Evolutionary conservation across 2,329 filamentous ascomycete species (phyloP).

Genomic region (Cytospora leucostoma): DNA sequence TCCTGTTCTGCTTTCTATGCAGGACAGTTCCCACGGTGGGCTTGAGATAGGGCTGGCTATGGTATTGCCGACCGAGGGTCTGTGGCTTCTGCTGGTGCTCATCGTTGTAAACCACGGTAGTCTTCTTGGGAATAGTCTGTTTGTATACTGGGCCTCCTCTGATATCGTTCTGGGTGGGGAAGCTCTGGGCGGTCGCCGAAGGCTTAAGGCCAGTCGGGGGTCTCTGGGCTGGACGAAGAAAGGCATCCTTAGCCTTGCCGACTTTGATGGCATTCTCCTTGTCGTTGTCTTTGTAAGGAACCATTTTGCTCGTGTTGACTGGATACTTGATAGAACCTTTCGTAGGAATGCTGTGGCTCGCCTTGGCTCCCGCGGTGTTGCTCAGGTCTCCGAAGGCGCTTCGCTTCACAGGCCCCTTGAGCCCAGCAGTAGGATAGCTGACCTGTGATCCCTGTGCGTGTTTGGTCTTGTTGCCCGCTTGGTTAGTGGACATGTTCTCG

Average conservation of each 20-base stretch:
- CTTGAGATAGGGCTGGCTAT: slow-evolving; percentile 56
- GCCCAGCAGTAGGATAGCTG: slow-evolving; percentile 45
- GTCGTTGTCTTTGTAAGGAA: slow-evolving; percentile 34
- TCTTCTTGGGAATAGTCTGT: slow-evolving; percentile 32
- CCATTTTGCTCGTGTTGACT: slow-evolving; percentile 34
- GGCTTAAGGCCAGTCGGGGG: slow-evolving; percentile 26
- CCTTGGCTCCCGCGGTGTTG: slow-evolving; percentile 56
- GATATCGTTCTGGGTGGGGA: slow-evolving; percentile 11
- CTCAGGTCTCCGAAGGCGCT: slow-evolving; percentile 82
- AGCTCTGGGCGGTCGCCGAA: slow-evolving; percentile 21
- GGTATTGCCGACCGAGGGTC: slow-evolving; percentile 46
- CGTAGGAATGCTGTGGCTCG: slow-evolving; percentile 33
- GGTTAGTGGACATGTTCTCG: slow-evolving; percentile 61
- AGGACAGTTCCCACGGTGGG: slow-evolving; percentile 41
- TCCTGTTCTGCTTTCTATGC: slow-evolving; percentile 48
- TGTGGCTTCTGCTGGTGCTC: slow-evolving; percentile 36
- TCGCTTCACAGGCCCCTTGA: slow-evolving; percentile 71
- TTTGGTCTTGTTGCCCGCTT: slow-evolving; percentile 13
- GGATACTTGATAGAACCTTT: slow-evolving; percentile 40
- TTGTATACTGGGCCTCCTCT: slow-evolving; percentile 16
- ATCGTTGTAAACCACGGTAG: slow-evolving; percentile 34
- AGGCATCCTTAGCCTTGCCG: slow-evolving; percentile 37
- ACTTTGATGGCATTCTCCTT: slow-evolving; percentile 47
- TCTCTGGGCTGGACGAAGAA: slow-evolving; percentile 43
- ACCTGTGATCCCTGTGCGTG: slow-evolving; percentile 15